Base-by-base conservation (phyloP, 73 alveolate species). In the Paramecium pentaurelia region DNA sequence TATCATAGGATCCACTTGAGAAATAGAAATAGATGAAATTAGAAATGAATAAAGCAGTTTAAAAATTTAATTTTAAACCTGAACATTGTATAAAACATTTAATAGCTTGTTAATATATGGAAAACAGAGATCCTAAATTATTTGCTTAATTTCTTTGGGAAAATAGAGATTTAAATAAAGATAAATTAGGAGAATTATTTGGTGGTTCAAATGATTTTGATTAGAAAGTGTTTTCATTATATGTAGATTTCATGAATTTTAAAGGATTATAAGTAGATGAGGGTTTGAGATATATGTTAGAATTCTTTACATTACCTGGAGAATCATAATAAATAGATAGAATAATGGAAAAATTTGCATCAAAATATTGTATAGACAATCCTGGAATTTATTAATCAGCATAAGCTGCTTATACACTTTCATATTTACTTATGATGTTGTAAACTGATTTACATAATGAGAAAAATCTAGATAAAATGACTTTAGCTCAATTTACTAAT, bases 291-390 rank as follows among this genome's bases (percentile, higher is more conserved):
- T 88, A 70, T 18, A 18, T 71, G 51, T 49, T 89, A 6, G 77
- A 47, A 45, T 71, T 14, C 77, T 89, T 44, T 6, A 71, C 85
- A 8, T 94, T 98, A 12, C 99, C 99, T n/a, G 99, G 99, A 71
- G 99, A 98, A 97, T 99, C 99, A 2, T 97, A 98, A 95, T 93
- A 97, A 92, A 98, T 98, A 12, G 99, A 98, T 92, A 94, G 99
- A 75, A 95, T 98, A 20, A 95, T 98, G 98, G 98, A 97, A 92
- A 97, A 95, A 77, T 98, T 98, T 93, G 99, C 99, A 7, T 97
- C 96, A 3, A 96, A 97, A 95, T 98, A 92, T 93, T 93, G 93
- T 92, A 85, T 71, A 18, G 99, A 98, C 92, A 98, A 98, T 94
- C 98, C 98, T 8, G 97, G 85, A 47, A 92, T 92, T 32, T 95